A percentile compares a stretch with the other conserved stretches of the same genome.
These are phyloP conservation scores for Ilyonectria destructans DNA, from an alignment of 2,329 filamentous ascomycete genomes.

Conservation along the genomic window DNA sequence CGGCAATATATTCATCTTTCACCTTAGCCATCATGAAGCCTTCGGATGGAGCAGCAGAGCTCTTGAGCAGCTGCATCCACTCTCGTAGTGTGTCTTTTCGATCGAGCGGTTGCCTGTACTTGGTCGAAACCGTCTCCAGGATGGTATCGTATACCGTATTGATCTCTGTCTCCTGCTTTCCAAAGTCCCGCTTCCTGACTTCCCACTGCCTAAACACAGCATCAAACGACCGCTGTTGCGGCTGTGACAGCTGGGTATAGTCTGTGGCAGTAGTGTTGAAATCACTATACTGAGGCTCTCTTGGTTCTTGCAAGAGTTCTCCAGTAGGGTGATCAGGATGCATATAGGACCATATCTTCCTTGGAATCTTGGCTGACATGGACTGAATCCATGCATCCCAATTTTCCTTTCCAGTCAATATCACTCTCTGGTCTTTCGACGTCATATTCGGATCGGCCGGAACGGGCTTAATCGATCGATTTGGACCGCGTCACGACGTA, in stretches of 20 bases:
- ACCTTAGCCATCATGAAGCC: slow-evolving; percentile 5
- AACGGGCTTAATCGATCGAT: slow-evolving; percentile 1
- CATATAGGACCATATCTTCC: slow-evolving; percentile 4
- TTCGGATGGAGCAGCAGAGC: neutral
- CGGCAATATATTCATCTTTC: neutral
- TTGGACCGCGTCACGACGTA: neutral
- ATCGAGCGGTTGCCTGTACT: neutral
- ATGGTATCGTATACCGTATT: slow-evolving; percentile 8
- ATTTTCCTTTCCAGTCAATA: slow-evolving; percentile 1
- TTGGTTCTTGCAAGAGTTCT: slow-evolving; percentile 5
- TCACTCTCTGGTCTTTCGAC: neutral
- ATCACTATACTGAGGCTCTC: slow-evolving; percentile 7
- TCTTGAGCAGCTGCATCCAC: neutral
- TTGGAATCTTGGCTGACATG: slow-evolving; percentile 4
- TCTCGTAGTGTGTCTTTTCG: neutral
- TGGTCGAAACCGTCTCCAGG: neutral
- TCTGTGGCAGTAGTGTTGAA: slow-evolving; percentile 10
- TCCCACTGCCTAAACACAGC: slow-evolving; percentile 7
- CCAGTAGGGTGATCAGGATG: slow-evolving; percentile 7
- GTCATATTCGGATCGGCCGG: slow-evolving; percentile 9
- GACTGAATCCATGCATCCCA: slow-evolving; percentile 7
- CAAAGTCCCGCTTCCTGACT: slow-evolving; percentile 2
- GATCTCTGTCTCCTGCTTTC: slow-evolving; percentile 4
- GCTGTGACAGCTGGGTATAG: neutral
- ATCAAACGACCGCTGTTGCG: neutral